Conservation (phyloP, 306 rosid species). For the Quercus ilex region DNA sequence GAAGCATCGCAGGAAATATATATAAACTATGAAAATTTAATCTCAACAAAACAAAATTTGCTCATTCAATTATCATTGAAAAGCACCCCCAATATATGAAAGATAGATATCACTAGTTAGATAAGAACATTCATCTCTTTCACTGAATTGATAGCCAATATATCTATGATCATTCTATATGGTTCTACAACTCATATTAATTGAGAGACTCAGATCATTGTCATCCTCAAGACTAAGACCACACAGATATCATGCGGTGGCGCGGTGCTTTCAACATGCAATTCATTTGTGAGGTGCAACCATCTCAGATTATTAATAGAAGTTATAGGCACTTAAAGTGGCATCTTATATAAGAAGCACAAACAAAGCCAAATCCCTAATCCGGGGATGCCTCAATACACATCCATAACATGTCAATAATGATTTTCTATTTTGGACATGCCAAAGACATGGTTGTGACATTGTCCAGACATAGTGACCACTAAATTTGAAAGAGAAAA, state of each 20-base stretch:
- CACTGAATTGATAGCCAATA: neutral
- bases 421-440: too few species aligned
- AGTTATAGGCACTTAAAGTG: neutral
- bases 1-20: neutral
- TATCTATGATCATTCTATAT: neutral
- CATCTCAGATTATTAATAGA: neutral
- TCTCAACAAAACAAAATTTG: slow-evolving; percentile 1
- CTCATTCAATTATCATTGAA: neutral
- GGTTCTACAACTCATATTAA: neutral
- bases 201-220: neutral
- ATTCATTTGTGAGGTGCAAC: neutral
- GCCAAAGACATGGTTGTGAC: too few species aligned
- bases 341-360: neutral
- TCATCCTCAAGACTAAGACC: neutral
- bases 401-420: too few species aligned
- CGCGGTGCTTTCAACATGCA: neutral
- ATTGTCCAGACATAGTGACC: too few species aligned
- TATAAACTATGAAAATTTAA: neutral
- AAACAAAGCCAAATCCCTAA: too few species aligned
- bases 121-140: neutral
- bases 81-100: neutral
- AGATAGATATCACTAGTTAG: neutral
- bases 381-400: too few species aligned
- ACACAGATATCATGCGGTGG: neutral
- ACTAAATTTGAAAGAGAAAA: too few species aligned